Conservation (phyloP, 208 protist species). For the Lotmaria passim region DNA sequence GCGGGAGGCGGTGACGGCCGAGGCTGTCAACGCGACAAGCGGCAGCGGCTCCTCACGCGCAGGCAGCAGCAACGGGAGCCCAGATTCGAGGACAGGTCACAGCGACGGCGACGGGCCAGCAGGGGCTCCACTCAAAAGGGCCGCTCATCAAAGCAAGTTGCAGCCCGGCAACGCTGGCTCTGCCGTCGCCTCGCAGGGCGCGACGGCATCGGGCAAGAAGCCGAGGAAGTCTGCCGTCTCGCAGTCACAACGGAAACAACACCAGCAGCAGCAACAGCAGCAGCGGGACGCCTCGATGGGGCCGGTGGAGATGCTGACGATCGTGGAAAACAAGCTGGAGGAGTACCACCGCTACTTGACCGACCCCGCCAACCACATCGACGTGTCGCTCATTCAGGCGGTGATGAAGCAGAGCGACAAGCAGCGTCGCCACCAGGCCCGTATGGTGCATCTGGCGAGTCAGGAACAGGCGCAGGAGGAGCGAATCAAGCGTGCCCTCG, state of each 20-base stretch:
- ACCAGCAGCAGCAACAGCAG: constrained; percentile 20
- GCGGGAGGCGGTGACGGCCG: not conserved
- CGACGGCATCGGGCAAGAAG: not conserved
- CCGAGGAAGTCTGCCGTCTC: not conserved
- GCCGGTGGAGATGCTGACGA: constrained; percentile 91
- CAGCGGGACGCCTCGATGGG: constrained; percentile 70
- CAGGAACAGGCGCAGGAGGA: constrained; percentile 82
- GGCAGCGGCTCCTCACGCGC: not conserved
- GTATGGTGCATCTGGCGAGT: constrained; percentile 76
- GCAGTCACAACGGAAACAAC: not conserved
- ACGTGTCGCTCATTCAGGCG: constrained; percentile 65
- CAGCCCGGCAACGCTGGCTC: not conserved
- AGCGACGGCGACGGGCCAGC: not conserved
- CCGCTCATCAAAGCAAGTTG: not conserved
- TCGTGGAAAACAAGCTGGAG: constrained; percentile 93
- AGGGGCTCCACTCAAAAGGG: not conserved
- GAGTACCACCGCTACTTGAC: constrained; percentile 84
- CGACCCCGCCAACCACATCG: constrained; percentile 67
- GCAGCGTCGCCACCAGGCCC: constrained; percentile 75
- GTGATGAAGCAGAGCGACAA: constrained; percentile 89
- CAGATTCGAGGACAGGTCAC: not conserved
- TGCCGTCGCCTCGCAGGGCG: not conserved
- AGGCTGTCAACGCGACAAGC: not conserved
- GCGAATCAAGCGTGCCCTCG: constrained; percentile 64
- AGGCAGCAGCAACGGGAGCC: not conserved